phyloP scores from a whole-genome alignment of 257 asterid genomes.

The Capsicum pubescens region DNA sequence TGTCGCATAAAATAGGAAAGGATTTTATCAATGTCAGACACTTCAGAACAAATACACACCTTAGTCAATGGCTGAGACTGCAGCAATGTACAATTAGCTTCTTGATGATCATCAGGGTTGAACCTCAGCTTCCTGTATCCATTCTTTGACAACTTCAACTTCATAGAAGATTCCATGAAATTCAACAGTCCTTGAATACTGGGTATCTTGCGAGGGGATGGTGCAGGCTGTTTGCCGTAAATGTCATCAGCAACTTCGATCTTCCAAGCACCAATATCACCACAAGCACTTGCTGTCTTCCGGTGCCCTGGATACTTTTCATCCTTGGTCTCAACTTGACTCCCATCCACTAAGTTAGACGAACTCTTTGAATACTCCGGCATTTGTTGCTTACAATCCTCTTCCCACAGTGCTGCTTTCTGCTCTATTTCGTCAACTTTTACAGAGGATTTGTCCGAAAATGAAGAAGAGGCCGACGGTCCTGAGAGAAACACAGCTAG shows the following conservation, averaged over 20 bases:
- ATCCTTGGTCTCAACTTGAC: slow-evolving; percentile 52
- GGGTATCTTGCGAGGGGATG: slow-evolving; percentile 72
- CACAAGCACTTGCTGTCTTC: slow-evolving; percentile 91
- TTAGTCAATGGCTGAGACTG: slow-evolving; percentile 60
- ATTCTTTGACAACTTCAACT: slow-evolving; percentile 78
- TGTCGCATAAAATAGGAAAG: neutral
- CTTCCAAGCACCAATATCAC: slow-evolving; percentile 80
- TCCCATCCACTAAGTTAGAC: slow-evolving; percentile 57
- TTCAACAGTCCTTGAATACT: slow-evolving; percentile 73
- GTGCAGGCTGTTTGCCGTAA: slow-evolving; percentile 44
- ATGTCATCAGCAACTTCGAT: slow-evolving; percentile 61
- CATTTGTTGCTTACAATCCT: slow-evolving; percentile 40
- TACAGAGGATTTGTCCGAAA: slow-evolving; percentile 35
- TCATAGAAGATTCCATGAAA: slow-evolving; percentile 69
- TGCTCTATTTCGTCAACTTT: slow-evolving; percentile 40
- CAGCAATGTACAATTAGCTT: slow-evolving; percentile 55
- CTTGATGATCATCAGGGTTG: slow-evolving; percentile 53
- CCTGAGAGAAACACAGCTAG: slow-evolving; percentile 84
- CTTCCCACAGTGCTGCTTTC: slow-evolving; percentile 34
- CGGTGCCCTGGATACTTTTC: slow-evolving; percentile 75
- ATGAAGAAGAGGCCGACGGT: slow-evolving; percentile 37
- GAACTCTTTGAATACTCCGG: slow-evolving; percentile 58
- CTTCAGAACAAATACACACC: slow-evolving; percentile 48
- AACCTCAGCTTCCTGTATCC: slow-evolving; percentile 72
- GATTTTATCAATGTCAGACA: neutral